phyloP scores from a whole-genome alignment of 176 grass and related monocot species.

The Alloteropsis semialata region DNA sequence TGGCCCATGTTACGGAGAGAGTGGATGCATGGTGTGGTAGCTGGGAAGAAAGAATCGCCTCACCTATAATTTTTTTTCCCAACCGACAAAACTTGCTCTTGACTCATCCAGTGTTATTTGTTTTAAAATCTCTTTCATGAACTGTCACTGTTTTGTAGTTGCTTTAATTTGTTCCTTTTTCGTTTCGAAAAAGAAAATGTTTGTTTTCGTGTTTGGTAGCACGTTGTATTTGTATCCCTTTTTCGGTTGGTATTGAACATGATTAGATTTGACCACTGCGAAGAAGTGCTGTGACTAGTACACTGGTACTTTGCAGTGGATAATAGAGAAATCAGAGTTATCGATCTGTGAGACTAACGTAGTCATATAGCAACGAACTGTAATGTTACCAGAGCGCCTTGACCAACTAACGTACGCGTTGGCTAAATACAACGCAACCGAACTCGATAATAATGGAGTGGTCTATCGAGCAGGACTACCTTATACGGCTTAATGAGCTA shows the following conservation, averaged over 20 bases:
- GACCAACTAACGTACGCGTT: background rate
- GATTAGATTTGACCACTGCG: background rate
- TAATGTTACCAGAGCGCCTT: background rate
- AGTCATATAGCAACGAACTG: background rate
- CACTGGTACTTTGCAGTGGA: background rate
- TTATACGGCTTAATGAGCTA: no score
- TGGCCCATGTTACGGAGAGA: constrained; percentile 21
- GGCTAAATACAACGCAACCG: background rate
- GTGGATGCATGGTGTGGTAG: background rate
- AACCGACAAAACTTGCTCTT: constrained; percentile 10
- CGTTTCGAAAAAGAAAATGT: background rate
- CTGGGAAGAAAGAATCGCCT: background rate
- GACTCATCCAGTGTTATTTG: background rate
- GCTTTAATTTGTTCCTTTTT: background rate
- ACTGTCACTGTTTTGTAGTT: background rate
- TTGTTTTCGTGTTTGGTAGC: constrained; percentile 13
- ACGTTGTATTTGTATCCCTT: background rate
- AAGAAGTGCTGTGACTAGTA: background rate
- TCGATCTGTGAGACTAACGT: background rate
- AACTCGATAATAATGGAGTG: background rate
- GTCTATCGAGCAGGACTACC: background rate
- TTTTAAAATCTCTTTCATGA: background rate
- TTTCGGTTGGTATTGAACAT: background rate
- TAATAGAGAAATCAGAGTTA: background rate
- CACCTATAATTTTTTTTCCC: background rate